These are phyloP conservation scores for Phytophthora hibernalis DNA, from an alignment of 352 stramenopile genomes.

Conservation along the genomic window DNA sequence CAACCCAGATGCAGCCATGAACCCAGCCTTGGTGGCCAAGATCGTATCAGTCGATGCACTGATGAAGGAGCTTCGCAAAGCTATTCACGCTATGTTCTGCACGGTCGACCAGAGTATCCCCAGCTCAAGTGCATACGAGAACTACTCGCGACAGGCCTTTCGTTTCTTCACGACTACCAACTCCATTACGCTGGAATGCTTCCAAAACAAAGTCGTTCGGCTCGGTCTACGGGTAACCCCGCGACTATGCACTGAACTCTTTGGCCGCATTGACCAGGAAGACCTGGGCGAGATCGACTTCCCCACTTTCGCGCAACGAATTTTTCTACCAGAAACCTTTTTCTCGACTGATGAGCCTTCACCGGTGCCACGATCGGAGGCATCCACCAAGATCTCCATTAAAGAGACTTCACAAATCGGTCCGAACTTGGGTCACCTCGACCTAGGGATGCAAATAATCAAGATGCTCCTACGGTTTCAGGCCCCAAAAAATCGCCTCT, in stretches of 20 bases:
- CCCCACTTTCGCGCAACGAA: conserved; percentile 59
- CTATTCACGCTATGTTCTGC: conserved; percentile 57
- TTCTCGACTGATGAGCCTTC: conserved; percentile 26
- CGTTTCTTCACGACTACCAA: conserved; percentile 83
- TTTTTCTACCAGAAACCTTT: conserved; percentile 61
- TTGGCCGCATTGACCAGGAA: conserved; percentile 68
- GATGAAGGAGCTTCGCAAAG: conserved; percentile 59
- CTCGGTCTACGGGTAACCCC: conserved; percentile 58
- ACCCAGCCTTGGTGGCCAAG: conserved; percentile 16
- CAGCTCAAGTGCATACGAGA: conserved; percentile 56
- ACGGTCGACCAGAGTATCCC: conserved; percentile 44
- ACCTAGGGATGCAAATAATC: conserved; percentile 6
- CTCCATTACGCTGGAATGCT: conserved; percentile 70
- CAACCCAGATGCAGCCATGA: conserved; percentile 6
- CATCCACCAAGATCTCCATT: not conserved
- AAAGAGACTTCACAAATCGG: conserved; percentile 5
- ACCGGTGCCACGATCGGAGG: not conserved
- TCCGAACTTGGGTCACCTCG: conserved; percentile 2
- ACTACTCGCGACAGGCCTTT: conserved; percentile 74
- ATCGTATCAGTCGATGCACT: conserved; percentile 54
- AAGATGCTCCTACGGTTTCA: not conserved
- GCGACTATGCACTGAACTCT: conserved; percentile 60
- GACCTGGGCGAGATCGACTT: conserved; percentile 74
- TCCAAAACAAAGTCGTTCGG: conserved; percentile 69
- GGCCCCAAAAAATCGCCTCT: conserved; percentile 32